phyloP scores from a whole-genome alignment of 2,329 filamentous ascomycete genomes.

The Dothidotthia symphoricarpi region DNA sequence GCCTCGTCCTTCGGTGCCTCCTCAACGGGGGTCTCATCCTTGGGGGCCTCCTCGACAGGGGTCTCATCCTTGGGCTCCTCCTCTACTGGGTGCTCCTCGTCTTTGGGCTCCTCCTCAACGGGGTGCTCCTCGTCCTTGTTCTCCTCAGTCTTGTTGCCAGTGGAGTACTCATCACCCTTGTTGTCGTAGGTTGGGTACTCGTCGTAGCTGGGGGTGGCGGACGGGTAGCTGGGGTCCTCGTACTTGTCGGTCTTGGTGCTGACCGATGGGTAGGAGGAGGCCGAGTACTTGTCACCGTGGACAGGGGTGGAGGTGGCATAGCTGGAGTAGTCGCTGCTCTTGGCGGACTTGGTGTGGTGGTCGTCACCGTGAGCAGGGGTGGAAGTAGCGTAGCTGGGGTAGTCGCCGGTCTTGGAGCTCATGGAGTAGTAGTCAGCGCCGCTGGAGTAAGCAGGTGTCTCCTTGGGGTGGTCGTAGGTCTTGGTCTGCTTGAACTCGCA shows the following conservation, averaged over 20 bases:
- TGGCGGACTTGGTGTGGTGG: slow-evolving; percentile 4
- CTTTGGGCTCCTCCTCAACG: no score
- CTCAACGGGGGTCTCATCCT: no score
- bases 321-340: slow-evolving; percentile 1
- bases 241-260: background rate
- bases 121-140: no score
- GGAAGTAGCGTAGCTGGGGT: slow-evolving; percentile 2
- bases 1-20: no score
- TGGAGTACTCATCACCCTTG: background rate
- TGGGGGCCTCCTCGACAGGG: no score
- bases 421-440: background rate
- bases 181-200: background rate
- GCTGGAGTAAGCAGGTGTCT: slow-evolving; percentile 6
- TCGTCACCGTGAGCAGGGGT: slow-evolving; percentile 1
- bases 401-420: background rate
- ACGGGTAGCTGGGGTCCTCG: background rate
- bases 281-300: background rate
- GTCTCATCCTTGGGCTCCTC: no score
- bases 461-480: slow-evolving; percentile 15
- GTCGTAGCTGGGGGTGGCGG: background rate
- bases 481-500: slow-evolving; percentile 28
- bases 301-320: background rate
- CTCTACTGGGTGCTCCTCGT: no score
- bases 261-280: no score
- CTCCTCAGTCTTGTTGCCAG: background rate